These are phyloP conservation scores for Annulohypoxylon moriforme DNA, from an alignment of 495 filamentous ascomycete species.

Conservation along the genomic window DNA sequence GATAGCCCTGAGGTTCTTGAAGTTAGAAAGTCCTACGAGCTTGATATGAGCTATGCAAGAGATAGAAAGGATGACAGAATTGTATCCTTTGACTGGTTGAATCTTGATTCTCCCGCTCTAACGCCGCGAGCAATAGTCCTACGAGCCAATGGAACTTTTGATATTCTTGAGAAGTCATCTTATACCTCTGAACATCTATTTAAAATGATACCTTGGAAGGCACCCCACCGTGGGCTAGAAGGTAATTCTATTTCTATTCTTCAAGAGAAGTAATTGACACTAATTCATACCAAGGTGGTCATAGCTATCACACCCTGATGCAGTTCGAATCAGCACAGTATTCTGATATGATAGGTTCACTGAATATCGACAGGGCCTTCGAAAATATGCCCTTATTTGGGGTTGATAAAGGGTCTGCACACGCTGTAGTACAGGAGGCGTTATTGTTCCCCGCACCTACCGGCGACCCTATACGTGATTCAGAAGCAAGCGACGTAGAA, in stretches of 20 bases:
- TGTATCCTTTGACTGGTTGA: conserved; percentile 89
- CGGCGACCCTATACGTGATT: conserved; percentile 45
- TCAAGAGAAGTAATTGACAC: background rate
- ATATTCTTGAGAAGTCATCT: conserved; percentile 72
- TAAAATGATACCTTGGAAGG: conserved; percentile 60
- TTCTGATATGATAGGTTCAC: conserved; percentile 55
- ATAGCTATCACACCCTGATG: conserved; percentile 58
- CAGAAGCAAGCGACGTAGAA: conserved; percentile 33
- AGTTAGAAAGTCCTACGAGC: conserved; percentile 62
- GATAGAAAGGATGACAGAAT: conserved; percentile 69
- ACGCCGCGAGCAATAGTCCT: conserved; percentile 76
- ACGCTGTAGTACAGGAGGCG: conserved; percentile 49
- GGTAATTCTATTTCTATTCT: conserved; percentile 44
- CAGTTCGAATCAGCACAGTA: conserved; percentile 58
- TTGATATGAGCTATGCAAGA: conserved; percentile 63
- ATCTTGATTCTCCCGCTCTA: conserved; percentile 65
- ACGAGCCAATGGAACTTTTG: conserved; percentile 73
- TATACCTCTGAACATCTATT: conserved; percentile 61
- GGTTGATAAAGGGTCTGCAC: conserved; percentile 48
- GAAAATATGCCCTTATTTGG: conserved; percentile 60
- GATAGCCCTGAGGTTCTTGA: conserved; percentile 64
- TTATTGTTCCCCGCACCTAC: conserved; percentile 40
- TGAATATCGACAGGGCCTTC: conserved; percentile 57
- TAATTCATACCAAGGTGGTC: conserved; percentile 51
- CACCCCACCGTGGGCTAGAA: conserved; percentile 58